Base-by-base conservation (phyloP, 2,329 filamentous ascomycete species). In the Beauveria medogensis region DNA sequence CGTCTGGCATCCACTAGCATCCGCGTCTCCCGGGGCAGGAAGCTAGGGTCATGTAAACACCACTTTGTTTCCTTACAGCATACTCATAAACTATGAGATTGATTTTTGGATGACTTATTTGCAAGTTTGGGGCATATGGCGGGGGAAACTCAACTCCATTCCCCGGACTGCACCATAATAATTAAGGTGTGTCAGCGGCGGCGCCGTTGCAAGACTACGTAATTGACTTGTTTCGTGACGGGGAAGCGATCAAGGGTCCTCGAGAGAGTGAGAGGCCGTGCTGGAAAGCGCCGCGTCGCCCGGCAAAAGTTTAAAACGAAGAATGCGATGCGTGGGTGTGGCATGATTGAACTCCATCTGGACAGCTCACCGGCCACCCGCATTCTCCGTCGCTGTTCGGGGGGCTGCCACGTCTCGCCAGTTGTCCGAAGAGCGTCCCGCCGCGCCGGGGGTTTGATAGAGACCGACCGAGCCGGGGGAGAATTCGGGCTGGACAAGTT, bases 401-500 rank as follows among this genome's bases (percentile, higher is more conserved):
- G 34, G 47, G n/a, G 28, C 34, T 10, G 55, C 46, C 41, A 34
- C 8, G 54, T 30, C 41, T 34, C 26, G 54, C 54, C 37, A 51
- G 37, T 44, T 37, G 46, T 48, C 56, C 46, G 47, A 58, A 41
- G 24, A 43, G 26, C 3, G 18, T 59, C 55, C 14, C 56, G 34
- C 37, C 55, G 46, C 47, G 34, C 47, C 56, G 46, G 46, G 26
- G 47, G 18, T 24, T 52, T 52, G n/a, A 30, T 26, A 52, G 56
- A 59, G 47, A n/a, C 56, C 56, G 56, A 59, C 55, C 16, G 34
- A 24, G 24, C 47, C 56, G 56, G 56, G 37, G 43, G 30, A 28
- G 30, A 20, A 30, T 18, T 44, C 40, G 52, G 51, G 53, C 24
- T 55, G 53, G 22, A 34, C 30, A 2, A 18, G 14, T 18, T 41